Conservation (phyloP, 2,329 filamentous ascomycete species). For the Fusarium albosuccineum region DNA sequence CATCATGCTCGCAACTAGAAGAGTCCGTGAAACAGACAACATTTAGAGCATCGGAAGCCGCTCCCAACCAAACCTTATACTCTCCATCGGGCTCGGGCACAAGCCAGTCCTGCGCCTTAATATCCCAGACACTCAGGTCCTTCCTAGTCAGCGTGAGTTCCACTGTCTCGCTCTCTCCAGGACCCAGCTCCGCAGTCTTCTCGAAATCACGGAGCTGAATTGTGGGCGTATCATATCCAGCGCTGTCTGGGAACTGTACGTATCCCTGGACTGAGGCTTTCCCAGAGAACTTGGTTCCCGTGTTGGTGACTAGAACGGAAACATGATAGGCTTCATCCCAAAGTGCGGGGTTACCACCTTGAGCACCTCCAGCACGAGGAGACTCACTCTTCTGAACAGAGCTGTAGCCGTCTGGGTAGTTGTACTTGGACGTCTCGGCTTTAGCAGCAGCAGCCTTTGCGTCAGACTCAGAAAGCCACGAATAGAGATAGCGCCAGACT, state of each 20-base stretch:
- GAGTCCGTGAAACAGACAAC: slow-evolving; percentile 48
- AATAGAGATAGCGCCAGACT: slow-evolving; percentile 77
- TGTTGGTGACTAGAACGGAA: slow-evolving; percentile 65
- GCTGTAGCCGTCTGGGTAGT: slow-evolving; percentile 76
- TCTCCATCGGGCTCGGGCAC: slow-evolving; percentile 54
- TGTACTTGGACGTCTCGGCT: slow-evolving; percentile 59
- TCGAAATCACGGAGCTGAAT: slow-evolving; percentile 80
- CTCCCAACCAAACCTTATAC: slow-evolving; percentile 57
- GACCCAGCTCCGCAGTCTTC: slow-evolving; percentile 69
- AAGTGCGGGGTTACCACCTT: slow-evolving; percentile 76
- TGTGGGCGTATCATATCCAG: slow-evolving; percentile 71
- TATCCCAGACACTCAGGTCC: slow-evolving; percentile 81
- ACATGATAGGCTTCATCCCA: slow-evolving; percentile 64
- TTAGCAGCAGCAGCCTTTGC: slow-evolving; percentile 56
- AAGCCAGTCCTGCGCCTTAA: slow-evolving; percentile 76
- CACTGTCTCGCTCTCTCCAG: slow-evolving; percentile 66
- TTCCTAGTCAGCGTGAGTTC: slow-evolving; percentile 72
- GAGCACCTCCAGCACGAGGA: slow-evolving; percentile 74
- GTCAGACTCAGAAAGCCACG: slow-evolving; percentile 66
- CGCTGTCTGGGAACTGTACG: slow-evolving; percentile 56
- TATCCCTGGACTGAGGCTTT: slow-evolving; percentile 62
- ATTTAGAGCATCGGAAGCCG: slow-evolving; percentile 52
- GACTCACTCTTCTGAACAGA: slow-evolving; percentile 55
- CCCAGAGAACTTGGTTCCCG: slow-evolving; percentile 58
- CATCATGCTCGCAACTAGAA: slow-evolving; percentile 46